Evolutionary conservation across 106 monocot species (phyloP).

Genomic region (Apostasia ramifera): DNA sequence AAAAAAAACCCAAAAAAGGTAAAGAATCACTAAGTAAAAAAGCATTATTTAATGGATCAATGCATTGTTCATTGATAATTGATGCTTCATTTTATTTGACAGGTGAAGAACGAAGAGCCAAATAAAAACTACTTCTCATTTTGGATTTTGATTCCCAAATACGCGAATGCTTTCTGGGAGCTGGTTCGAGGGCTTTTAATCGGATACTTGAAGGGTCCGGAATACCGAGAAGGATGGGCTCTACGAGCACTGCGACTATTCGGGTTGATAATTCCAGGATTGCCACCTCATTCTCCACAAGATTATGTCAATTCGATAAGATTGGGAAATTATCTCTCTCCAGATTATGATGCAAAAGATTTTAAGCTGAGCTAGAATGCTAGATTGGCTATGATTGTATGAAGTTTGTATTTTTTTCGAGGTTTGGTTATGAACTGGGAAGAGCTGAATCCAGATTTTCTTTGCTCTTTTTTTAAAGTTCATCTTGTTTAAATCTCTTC

Average conservation of each 20-base stretch:
- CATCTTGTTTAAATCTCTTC: no score
- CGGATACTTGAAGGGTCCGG: conserved; percentile 35
- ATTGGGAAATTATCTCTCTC: conserved; percentile 31
- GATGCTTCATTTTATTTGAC: not conserved
- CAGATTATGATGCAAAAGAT: not conserved
- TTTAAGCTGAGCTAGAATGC: not conserved
- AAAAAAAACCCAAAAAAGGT: no score
- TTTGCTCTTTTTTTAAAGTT: no score
- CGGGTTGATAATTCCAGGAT: conserved; percentile 60
- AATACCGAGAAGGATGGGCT: conserved; percentile 60
- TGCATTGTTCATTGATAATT: no score
- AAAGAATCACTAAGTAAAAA: no score
- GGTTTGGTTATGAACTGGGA: no score
- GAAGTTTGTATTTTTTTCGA: no score
- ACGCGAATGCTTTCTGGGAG: conserved; percentile 52
- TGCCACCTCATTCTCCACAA: conserved; percentile 65
- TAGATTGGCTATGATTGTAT: no score
- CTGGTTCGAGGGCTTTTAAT: conserved; percentile 50
- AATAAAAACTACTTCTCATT: conserved; percentile 78
- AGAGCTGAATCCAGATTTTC: no score
- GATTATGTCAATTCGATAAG: conserved; percentile 81
- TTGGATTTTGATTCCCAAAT: conserved; percentile 31
- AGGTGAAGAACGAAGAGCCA: conserved; percentile 57
- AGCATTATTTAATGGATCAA: no score
- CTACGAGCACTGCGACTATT: conserved; percentile 27